Conservation (phyloP, 140 eudicot species). For the Eryngium alpinum region DNA sequence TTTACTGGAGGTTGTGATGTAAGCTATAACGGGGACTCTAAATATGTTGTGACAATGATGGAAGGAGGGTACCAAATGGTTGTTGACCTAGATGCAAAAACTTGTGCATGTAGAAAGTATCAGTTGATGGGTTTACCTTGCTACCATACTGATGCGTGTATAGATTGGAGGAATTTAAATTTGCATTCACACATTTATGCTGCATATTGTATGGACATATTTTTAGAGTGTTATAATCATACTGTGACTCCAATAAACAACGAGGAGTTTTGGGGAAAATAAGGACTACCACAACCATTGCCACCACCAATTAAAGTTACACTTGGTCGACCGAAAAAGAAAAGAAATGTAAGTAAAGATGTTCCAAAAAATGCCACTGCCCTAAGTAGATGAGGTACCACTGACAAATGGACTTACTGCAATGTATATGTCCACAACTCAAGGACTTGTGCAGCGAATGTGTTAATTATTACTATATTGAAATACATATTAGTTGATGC, state of each 20-base stretch:
- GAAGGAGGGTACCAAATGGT: too few relatives aligned
- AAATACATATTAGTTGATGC: too few relatives aligned
- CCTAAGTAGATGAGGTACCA: background rate
- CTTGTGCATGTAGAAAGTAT: too few relatives aligned
- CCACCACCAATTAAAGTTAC: too few relatives aligned
- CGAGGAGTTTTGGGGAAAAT: background rate
- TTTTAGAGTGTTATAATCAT: background rate
- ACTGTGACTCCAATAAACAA: background rate
- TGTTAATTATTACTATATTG: too few relatives aligned
- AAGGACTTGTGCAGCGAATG: background rate
- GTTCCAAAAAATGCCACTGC: background rate
- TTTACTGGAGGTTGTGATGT: too few relatives aligned
- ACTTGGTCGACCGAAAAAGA: too few relatives aligned
- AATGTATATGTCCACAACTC: background rate
- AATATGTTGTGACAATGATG: too few relatives aligned
- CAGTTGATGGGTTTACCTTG: too few relatives aligned
- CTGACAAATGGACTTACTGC: background rate
- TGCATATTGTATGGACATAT: background rate
- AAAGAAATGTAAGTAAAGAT: background rate
- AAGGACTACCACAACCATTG: background rate
- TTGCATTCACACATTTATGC: background rate
- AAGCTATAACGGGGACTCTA: background rate
- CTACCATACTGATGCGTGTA: background rate
- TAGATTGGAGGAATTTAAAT: background rate
- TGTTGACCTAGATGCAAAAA: too few relatives aligned